Base-by-base conservation (phyloP, 1,284 basidiomycete genomes). In the Pulveroboletus sp. region DNA sequence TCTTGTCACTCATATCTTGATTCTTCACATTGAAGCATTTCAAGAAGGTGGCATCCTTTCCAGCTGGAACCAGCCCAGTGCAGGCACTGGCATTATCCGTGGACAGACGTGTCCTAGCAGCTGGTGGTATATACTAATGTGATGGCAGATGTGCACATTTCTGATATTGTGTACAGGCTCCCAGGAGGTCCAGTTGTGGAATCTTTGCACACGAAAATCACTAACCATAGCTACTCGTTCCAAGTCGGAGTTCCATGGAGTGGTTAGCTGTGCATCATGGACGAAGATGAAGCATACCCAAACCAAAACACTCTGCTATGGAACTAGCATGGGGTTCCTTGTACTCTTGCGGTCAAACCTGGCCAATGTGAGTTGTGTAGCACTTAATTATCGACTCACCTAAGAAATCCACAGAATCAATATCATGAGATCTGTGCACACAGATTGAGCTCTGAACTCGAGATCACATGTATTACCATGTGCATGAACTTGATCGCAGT, bases 361-460 rank as follows among this genome's bases (percentile, higher is more conserved):
- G 24, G 22, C 38, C 12, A n/a, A 46, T 49, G 49, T 56, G 39
- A 51, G 54, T n/a, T n/a, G n/a, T n/a, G n/a, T n/a, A n/a, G n/a
- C n/a, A n/a, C n/a, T n/a, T n/a, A n/a, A n/a, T n/a, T n/a, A n/a
- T n/a, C n/a, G n/a, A n/a, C n/a, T n/a, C n/a, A n/a, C n/a, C n/a
- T n/a, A n/a, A n/a, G n/a, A n/a, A n/a, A n/a, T n/a, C n/a, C n/a
- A n/a, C n/a, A n/a, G n/a, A n/a, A n/a, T 8, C 46, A 38, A 7
- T 48, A 40, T 31, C 28, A 38, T 38, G 47, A 48, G 28, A 51
- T 36, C 14, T 43, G 25, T 36, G n/a, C 49, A 18, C 3, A 18
- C 17, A 51, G 42, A 25, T 12, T 51, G 25, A 33, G 49, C 14
- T 51, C 42, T 25, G 40, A 29, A 25, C 29, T 50, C n/a, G 40